phyloP scores from a whole-genome alignment of 2,329 filamentous ascomycete genomes.

The Penicillium sp. region DNA sequence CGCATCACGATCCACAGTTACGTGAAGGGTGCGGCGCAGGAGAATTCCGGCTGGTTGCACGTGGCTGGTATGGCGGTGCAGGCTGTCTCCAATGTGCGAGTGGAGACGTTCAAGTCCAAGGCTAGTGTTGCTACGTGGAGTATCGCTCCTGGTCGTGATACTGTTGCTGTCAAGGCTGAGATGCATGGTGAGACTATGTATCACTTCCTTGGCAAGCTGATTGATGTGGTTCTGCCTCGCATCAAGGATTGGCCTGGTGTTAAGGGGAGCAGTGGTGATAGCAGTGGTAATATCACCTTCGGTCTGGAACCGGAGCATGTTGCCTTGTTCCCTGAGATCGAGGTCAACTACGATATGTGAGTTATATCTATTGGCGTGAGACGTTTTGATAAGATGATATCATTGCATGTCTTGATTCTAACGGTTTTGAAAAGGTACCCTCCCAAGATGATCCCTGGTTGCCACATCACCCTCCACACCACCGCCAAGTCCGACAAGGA shows the following conservation, averaged over 20 bases:
- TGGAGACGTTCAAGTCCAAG: constrained; percentile 71
- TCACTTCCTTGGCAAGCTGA: constrained; percentile 86
- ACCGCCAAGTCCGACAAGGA: constrained; percentile 85
- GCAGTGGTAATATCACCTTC: constrained; percentile 83
- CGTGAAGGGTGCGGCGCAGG: constrained; percentile 70
- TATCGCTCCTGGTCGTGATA: constrained; percentile 71
- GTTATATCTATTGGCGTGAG: constrained; percentile 43
- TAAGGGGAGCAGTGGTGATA: constrained; percentile 79
- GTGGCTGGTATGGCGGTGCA: constrained; percentile 84
- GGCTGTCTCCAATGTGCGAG: constrained; percentile 79
- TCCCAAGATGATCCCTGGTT: constrained; percentile 80
- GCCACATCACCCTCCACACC: constrained; percentile 82
- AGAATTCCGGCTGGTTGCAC: constrained; percentile 76
- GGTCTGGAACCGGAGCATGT: constrained; percentile 78
- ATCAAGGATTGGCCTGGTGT: constrained; percentile 96
- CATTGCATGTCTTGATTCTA: constrained; percentile 9
- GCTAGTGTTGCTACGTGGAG: constrained; percentile 76
- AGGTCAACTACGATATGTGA: constrained; percentile 90
- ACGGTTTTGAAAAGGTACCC: constrained; percentile 57
- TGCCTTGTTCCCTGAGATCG: constrained; percentile 88
- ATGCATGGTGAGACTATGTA: constrained; percentile 81
- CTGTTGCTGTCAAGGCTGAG: constrained; percentile 75
- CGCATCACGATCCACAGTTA: constrained; percentile 80
- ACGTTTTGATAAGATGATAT: not conserved
- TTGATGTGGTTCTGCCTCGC: constrained; percentile 88